Evolutionary conservation across 208 protist genomes (phyloP), one percentile per base, ranked within the genome.

Genomic region (Leishmania turanica): DNA sequence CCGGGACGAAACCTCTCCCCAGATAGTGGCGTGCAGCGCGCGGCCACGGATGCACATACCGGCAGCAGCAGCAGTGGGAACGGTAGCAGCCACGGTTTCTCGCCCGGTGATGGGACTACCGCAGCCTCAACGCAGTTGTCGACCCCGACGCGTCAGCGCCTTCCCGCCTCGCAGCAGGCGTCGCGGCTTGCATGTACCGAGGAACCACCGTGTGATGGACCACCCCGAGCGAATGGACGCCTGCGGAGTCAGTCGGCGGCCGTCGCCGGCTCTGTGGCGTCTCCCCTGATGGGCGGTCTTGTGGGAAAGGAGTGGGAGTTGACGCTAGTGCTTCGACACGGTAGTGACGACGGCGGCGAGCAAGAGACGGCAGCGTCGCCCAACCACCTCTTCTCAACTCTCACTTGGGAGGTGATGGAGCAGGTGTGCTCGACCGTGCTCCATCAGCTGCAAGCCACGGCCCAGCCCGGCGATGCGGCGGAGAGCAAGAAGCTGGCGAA

Each of bases 391-490:
- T 51, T 65, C 24, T 31, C 37, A 13, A 51, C 53, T 17, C 71
- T 85, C 34, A 45, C 71, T 3, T 82, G 81, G 78, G 81, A 88
- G 34, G 81, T 83, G 69, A 64, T 85, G 78, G 85, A 88, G 64
- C 72, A 77, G 21, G 81, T 80, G 24, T 85, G 81, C 54, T 37
- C 73, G 21, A 31, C 45, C 6, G 78, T 88, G 1, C 37, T 76
- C 40, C 62, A 74, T 53, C 85, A 74, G 24, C 74, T 77, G 60
- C 77, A 77, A 65, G 64, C 7, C 27, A 51, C 74, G 19, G 40
- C 56, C 34, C 74, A 62, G 17, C 31, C 17, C 31, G 56, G 37
- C 74, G 53, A 77, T 49, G 54, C 40, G 6, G 34, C 74, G 8
- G 54, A 60, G 37, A n/a, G 17, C 3, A 58, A 77, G 27, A 60